Percentiles rank a stretch among this genome's conserved stretches.
Evolutionary conservation across 108 stramenopile genomes (phyloP).

Genomic region (Craspedostauros australis): DNA sequence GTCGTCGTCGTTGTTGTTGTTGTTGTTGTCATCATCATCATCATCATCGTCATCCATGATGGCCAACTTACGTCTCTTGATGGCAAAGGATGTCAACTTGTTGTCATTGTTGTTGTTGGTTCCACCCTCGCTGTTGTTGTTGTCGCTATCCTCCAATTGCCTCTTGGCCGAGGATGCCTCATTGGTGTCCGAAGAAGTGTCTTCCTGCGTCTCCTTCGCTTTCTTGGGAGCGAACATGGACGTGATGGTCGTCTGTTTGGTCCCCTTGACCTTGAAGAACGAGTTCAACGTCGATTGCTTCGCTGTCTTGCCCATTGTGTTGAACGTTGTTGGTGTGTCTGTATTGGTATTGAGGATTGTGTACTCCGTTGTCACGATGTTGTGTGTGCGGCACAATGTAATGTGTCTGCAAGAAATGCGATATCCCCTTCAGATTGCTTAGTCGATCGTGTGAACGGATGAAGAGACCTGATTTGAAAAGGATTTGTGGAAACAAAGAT

Average conservation of each 20-base stretch:
- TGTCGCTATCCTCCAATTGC: neutral
- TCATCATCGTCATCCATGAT: neutral
- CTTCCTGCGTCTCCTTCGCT: neutral
- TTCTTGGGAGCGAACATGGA: no score
- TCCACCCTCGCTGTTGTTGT: neutral
- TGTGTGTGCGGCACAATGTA: neutral
- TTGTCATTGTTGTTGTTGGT: conserved; percentile 1
- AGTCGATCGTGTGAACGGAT: no score
- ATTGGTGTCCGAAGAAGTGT: neutral
- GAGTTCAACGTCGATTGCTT: conserved; percentile 35
- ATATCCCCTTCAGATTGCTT: neutral
- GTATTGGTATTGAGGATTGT: neutral
- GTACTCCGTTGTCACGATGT: neutral
- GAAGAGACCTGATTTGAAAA: no score
- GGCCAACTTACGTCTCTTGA: conserved; percentile 1
- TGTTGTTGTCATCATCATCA: conserved; percentile 1
- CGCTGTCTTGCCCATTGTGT: neutral
- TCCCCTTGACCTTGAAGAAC: conserved; percentile 10
- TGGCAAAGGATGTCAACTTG: conserved; percentile 1
- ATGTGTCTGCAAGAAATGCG: neutral
- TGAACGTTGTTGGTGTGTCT: no score
- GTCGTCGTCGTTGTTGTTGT: conserved; percentile 17
- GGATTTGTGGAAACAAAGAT: no score
- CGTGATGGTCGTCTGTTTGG: neutral
- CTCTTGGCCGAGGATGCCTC: neutral